Evolutionary conservation across 768 basidiomycete species (phyloP), one percentile per base, ranked within the genome.

Genomic region (Leccinum obscurum): DNA sequence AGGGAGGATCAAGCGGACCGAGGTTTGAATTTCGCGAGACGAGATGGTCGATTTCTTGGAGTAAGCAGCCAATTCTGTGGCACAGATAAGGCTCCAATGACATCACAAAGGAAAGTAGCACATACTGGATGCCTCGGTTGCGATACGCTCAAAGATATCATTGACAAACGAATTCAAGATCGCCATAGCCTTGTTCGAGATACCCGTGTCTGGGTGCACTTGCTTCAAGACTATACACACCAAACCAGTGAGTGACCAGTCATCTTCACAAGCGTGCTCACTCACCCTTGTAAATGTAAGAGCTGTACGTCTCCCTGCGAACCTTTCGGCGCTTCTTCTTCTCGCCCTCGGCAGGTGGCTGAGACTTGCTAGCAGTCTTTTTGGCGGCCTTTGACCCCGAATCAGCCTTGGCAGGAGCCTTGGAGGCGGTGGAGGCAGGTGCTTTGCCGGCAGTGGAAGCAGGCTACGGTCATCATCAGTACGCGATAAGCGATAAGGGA

Each of bases 201-300:
- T 92, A 86, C 92, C 92, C 62, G 92, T 93, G 76, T 93, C 92
- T 62, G 92, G 92, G 82, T 93, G 92, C 60, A 93, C 92, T 78
- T 93, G 92, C 81, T 91, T 92, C 72, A 93, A 81, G 68, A 92
- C 92, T 89, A 4, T 5, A 15, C 0, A 32, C 20, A n/a, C 4
- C 5, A 34, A 6, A 41, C 11, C 3, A 26, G 37, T 66, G 24
- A 65, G 24, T 37, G 49, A 44, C 51, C 15, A 37, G 32, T 10
- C 20, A 26, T 15, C 17, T 14, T 22, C 1, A 9, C 24, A 24
- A 26, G 13, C 24, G 15, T 34, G n/a, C 3, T 1, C 11, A 64
- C 80, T 60, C 50, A 87, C 87, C 86, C 76, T 89, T 90, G 80
- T 89, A 90, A 72, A 93, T 90, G 80, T 93, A 93, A 30, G 90